These are phyloP conservation scores for Camelina neglecta DNA, from an alignment of 345 rosid species.

Conservation along the genomic window DNA sequence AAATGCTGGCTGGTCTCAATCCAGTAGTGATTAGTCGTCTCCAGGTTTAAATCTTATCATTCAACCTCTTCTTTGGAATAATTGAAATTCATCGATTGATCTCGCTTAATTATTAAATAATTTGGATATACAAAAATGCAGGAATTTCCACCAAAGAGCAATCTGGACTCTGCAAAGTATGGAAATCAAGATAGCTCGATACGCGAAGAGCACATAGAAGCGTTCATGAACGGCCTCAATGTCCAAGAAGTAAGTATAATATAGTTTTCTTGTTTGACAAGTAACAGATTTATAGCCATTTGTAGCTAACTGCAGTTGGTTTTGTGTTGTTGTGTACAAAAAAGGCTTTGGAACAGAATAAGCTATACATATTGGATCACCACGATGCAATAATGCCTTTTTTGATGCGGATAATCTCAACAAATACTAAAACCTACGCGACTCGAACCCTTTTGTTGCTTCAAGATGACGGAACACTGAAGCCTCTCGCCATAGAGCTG, in stretches of 20 bases:
- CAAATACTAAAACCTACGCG: constrained; percentile 80
- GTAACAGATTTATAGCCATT: not conserved
- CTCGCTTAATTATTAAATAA: not conserved
- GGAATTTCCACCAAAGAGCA: constrained; percentile 83
- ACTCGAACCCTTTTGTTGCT: constrained; percentile 73
- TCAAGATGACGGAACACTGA: constrained; percentile 71
- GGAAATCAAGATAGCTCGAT: constrained; percentile 76
- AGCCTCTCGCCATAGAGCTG: constrained; percentile 83
- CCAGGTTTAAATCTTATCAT: constrained; percentile 27
- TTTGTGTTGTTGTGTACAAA: not conserved
- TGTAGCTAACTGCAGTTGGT: not conserved
- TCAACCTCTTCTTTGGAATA: not conserved
- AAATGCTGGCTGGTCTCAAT: constrained; percentile 89
- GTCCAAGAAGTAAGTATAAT: constrained; percentile 53
- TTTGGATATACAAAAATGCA: constrained; percentile 38
- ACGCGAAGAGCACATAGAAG: constrained; percentile 55
- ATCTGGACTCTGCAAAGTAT: constrained; percentile 56
- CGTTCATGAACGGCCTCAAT: constrained; percentile 67
- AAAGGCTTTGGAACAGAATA: constrained; percentile 65
- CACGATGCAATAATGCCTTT: constrained; percentile 86
- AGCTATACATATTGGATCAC: constrained; percentile 73
- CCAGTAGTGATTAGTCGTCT: constrained; percentile 66
- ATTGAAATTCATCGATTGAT: not conserved
- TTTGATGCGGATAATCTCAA: constrained; percentile 67
- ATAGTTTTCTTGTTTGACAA: constrained; percentile 10